phyloP scores from a whole-genome alignment of 2,329 filamentous ascomycete species.

The Exophiala calicioides region DNA sequence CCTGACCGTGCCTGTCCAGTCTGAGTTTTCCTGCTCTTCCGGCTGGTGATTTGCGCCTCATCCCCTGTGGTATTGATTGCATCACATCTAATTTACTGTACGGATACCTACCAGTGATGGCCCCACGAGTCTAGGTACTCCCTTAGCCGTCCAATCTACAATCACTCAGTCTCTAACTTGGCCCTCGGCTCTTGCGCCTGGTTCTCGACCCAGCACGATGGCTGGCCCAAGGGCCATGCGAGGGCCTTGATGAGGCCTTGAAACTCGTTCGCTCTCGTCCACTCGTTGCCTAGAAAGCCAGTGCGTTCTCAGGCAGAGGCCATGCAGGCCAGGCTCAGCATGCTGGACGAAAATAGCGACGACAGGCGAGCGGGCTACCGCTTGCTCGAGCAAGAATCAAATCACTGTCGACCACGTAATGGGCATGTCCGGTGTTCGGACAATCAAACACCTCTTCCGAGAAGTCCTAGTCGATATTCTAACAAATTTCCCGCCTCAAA shows the following conservation, averaged over 20 bases:
- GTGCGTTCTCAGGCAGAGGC: not conserved
- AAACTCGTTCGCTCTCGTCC: conserved; percentile 10
- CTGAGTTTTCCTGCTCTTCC: no score
- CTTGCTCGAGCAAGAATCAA: conserved; percentile 8
- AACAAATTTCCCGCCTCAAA: conserved; percentile 19
- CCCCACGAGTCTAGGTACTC: no score
- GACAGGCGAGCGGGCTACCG: not conserved
- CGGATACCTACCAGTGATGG: no score
- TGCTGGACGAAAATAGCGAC: conserved; percentile 4
- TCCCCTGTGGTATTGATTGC: not conserved
- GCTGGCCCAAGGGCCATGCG: not conserved
- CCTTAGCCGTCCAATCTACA: no score
- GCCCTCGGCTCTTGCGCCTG: not conserved
- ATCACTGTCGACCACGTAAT: conserved; percentile 19
- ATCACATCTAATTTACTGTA: no score
- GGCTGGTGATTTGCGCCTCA: no score
- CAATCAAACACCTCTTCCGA: not conserved
- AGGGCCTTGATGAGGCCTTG: not conserved
- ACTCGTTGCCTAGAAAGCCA: conserved; percentile 3
- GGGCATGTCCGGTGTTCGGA: not conserved
- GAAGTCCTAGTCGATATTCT: conserved; percentile 13
- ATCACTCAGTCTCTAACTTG: conserved; percentile 5
- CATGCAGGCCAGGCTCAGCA: conserved; percentile 14
- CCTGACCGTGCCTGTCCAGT: no score
- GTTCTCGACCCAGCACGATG: conserved; percentile 1